A percentile compares a stretch with the other conserved stretches of the same genome.
Conservation (phyloP, 202 grass and related monocot species). For the Eragrostis tef region DNA sequence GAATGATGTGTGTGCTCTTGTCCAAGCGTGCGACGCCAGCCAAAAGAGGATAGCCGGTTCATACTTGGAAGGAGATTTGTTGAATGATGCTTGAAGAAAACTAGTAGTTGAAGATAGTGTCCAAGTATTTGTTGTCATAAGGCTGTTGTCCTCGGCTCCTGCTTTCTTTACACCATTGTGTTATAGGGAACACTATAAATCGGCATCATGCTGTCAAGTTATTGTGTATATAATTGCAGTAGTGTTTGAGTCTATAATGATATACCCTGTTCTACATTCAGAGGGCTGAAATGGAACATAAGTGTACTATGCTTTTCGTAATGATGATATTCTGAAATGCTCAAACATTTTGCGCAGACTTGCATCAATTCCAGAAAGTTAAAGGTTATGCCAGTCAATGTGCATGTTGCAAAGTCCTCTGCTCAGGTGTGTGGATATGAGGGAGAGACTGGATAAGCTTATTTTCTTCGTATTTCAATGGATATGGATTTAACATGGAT, state of each 20-base stretch:
- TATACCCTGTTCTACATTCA: neutral
- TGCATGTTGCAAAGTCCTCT: too few species aligned
- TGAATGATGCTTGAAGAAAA: slow-evolving; percentile 39
- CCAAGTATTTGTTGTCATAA: slow-evolving; percentile 21
- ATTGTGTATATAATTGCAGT: neutral
- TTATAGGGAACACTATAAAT: neutral
- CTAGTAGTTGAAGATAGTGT: neutral
- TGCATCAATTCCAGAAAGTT: too few species aligned
- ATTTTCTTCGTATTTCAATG: too few species aligned
- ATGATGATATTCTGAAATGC: neutral
- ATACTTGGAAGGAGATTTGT: neutral
- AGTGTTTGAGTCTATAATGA: neutral
- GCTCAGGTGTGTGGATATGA: too few species aligned
- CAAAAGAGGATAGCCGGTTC: slow-evolving; percentile 17
- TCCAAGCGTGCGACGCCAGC: slow-evolving; percentile 60
- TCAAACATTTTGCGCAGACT: neutral
- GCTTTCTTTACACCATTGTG: neutral
- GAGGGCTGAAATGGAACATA: neutral
- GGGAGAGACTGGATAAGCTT: too few species aligned
- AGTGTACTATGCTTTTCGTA: neutral
- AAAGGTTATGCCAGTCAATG: too few species aligned
- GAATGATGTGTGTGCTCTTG: slow-evolving; percentile 64
- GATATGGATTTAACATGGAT: too few species aligned
- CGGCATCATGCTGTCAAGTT: neutral
- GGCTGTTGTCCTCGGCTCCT: neutral